These are phyloP conservation scores for Fusarium goolgardi DNA, from an alignment of 2,329 filamentous ascomycete species.

Conservation along the genomic window DNA sequence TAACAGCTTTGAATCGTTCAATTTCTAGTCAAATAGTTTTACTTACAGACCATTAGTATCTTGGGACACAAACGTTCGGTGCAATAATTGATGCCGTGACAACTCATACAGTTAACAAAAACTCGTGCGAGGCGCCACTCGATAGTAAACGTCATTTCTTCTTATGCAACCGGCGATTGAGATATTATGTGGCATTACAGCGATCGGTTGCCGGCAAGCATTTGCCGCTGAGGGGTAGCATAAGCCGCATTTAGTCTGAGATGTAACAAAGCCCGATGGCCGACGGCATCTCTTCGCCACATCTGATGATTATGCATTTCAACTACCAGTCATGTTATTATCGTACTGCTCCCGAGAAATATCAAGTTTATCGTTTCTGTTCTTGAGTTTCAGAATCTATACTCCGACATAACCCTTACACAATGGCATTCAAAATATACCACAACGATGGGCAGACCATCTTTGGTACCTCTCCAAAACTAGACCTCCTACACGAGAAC, in stretches of 20 bases:
- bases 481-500: slow-evolving; percentile 55
- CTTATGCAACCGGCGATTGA: neutral
- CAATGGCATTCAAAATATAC: slow-evolving; percentile 22
- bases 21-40: neutral
- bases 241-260: neutral
- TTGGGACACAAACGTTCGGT: neutral
- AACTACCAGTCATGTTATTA: neutral
- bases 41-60: neutral
- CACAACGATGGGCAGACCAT: slow-evolving; percentile 41
- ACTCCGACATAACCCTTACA: too few species aligned
- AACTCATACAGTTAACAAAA: neutral
- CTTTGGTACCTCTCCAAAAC: slow-evolving; percentile 50
- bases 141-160: neutral
- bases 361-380: neutral
- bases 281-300: neutral
- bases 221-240: slow-evolving; percentile 25
- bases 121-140: too few species aligned
- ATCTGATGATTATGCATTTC: neutral
- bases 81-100: too few species aligned
- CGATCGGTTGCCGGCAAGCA: neutral
- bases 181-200: neutral
- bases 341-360: neutral
- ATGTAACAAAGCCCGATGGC: slow-evolving; percentile 10
- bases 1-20: neutral
- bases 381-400: neutral